These are phyloP conservation scores for Phytophthora citrophthora DNA, from an alignment of 352 stramenopile genomes.

Conservation along the genomic window DNA sequence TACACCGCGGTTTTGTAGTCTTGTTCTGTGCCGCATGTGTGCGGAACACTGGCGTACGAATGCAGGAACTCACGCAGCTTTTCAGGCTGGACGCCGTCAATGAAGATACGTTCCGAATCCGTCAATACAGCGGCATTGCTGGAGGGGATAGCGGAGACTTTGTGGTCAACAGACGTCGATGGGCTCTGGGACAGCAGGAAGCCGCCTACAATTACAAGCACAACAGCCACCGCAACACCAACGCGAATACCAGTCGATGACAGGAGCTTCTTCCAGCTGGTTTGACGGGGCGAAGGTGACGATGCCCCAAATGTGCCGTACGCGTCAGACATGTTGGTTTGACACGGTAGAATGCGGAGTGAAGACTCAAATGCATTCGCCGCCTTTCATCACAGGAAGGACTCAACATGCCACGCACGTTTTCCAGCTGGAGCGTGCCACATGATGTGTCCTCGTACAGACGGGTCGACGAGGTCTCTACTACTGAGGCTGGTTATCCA, in stretches of 20 bases:
- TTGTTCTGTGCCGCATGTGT: slow-evolving; percentile 36
- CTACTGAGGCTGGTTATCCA: slow-evolving; percentile 3
- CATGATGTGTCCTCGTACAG: slow-evolving; percentile 35
- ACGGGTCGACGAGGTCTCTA: slow-evolving; percentile 15
- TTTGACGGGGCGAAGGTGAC: slow-evolving; percentile 3
- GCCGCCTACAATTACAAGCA: slow-evolving; percentile 26
- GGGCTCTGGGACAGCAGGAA: slow-evolving; percentile 31
- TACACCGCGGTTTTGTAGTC: slow-evolving; percentile 40
- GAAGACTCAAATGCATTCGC: slow-evolving; percentile 4
- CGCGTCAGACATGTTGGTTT: slow-evolving; percentile 25
- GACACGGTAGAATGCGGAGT: slow-evolving; percentile 20
- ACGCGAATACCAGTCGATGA: slow-evolving; percentile 23
- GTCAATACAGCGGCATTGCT: slow-evolving; percentile 14
- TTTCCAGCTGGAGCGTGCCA: slow-evolving; percentile 25
- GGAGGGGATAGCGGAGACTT: slow-evolving; percentile 14
- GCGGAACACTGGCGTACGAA: slow-evolving; percentile 39
- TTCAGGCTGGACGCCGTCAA: slow-evolving; percentile 24
- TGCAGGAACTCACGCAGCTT: slow-evolving; percentile 37
- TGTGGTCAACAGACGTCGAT: slow-evolving; percentile 5
- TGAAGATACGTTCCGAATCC: slow-evolving; percentile 20
- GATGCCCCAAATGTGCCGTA: slow-evolving; percentile 32
- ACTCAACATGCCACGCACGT: slow-evolving; percentile 22
- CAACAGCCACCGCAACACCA: slow-evolving; percentile 9
- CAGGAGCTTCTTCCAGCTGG: slow-evolving; percentile 18
- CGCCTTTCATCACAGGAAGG: slow-evolving; percentile 14